Percentiles rank a stretch among this genome's conserved stretches.
Conservation (phyloP, 768 basidiomycete genomes). For the Trametopsis cervina region DNA sequence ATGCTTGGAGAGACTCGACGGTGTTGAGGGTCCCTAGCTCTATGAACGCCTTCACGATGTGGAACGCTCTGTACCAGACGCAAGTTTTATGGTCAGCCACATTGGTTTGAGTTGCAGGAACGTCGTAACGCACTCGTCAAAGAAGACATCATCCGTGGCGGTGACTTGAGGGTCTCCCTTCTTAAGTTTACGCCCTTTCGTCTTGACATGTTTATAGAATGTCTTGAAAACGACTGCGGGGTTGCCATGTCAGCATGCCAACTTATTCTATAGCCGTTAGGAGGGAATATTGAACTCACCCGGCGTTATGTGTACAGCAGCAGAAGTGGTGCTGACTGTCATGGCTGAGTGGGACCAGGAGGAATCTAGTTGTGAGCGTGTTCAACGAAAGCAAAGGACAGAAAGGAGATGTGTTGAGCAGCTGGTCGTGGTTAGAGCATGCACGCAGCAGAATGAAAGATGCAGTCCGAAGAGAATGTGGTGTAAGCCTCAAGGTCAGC, state of each 20-base stretch:
- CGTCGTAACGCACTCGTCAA: conserved; percentile 48
- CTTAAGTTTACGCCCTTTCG: conserved; percentile 33
- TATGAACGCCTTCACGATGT: conserved; percentile 69
- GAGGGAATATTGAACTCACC: no score
- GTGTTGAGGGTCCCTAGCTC: conserved; percentile 58
- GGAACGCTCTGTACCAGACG: conserved; percentile 43
- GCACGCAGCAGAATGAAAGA: no score
- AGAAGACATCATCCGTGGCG: conserved; percentile 57
- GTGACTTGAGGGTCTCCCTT: conserved; percentile 29
- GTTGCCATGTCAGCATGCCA: background rate
- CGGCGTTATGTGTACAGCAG: conserved; percentile 47
- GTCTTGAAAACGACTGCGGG: conserved; percentile 48
- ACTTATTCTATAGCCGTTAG: no score
- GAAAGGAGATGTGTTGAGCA: no score
- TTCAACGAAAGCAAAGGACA: background rate
- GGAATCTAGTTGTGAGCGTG: background rate
- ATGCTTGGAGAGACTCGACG: conserved; percentile 64
- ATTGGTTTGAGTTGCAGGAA: background rate
- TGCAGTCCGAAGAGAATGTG: no score
- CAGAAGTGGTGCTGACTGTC: conserved; percentile 48
- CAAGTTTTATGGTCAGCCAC: background rate
- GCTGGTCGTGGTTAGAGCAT: no score
- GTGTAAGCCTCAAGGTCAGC: no score
- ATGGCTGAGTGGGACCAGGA: conserved; percentile 41
- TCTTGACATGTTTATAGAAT: conserved; percentile 39